Evolutionary conservation across 352 stramenopile genomes (phyloP).

Genomic region (Elongisporangium prolatum): DNA sequence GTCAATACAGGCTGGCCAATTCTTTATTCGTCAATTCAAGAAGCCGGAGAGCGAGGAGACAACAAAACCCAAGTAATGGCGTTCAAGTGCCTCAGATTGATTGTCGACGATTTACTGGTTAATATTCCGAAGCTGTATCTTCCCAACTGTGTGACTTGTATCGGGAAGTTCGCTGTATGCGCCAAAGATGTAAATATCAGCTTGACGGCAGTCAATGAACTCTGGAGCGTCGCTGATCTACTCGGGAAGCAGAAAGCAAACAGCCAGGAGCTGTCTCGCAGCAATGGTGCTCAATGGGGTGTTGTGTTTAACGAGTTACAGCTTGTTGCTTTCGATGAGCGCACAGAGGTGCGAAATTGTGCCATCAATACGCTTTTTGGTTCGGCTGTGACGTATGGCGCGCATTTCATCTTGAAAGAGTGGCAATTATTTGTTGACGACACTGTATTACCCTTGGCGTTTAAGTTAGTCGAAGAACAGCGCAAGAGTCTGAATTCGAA

Average conservation of each 20-base stretch:
- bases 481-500: constrained; percentile 5
- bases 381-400: constrained; percentile 93
- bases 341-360: constrained; percentile 95
- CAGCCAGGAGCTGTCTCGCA: neutral
- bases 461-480: constrained; percentile 46
- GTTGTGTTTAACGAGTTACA: constrained; percentile 78
- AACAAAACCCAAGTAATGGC: constrained; percentile 74
- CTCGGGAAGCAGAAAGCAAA: constrained; percentile 62
- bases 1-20: constrained; percentile 68
- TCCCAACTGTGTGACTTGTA: constrained; percentile 87
- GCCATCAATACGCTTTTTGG: constrained; percentile 97
- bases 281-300: constrained; percentile 34
- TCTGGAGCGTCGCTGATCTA: constrained; percentile 92
- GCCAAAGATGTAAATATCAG: constrained; percentile 97
- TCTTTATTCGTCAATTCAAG: constrained; percentile 58
- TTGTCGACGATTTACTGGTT: constrained; percentile 95
- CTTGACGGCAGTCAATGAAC: constrained; percentile 94
- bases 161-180: constrained; percentile 90
- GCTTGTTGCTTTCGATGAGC: constrained; percentile 88
- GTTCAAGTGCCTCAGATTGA: constrained; percentile 96
- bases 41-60: constrained; percentile 61
- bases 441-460: constrained; percentile 90
- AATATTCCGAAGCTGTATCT: constrained; percentile 71
- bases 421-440: constrained; percentile 93
- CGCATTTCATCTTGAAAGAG: constrained; percentile 85